A percentile compares a stretch with the other conserved stretches of the same genome.
phyloP scores from a whole-genome alignment of 345 rosid species.

The Gossypium sturtianum region DNA sequence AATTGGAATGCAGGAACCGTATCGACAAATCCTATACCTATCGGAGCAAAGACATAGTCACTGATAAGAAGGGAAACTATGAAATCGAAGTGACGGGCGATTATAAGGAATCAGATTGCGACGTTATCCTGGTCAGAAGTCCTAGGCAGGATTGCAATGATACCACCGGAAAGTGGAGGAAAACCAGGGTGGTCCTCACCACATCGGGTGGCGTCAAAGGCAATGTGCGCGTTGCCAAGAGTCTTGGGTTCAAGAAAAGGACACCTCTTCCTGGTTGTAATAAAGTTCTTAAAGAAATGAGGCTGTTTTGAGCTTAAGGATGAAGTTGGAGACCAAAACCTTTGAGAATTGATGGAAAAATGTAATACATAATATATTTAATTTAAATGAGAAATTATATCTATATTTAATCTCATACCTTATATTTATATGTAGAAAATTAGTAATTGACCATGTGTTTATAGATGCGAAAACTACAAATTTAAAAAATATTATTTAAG shows the following conservation, averaged over 20 bases:
- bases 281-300: constrained; percentile 17
- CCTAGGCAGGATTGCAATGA: constrained; percentile 19
- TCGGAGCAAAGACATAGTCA: not conserved
- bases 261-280: constrained; percentile 15
- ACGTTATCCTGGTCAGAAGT: constrained; percentile 14
- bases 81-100: constrained; percentile 19
- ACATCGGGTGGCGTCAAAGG: constrained; percentile 2
- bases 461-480: too few relatives aligned
- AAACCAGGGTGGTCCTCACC: constrained; percentile 20
- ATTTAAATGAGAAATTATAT: too few relatives aligned
- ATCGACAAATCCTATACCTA: not conserved
- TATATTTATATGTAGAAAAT: too few relatives aligned
- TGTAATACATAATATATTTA: not conserved
- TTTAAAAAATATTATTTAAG: too few relatives aligned
- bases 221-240: constrained; percentile 16
- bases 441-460: too few relatives aligned
- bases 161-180: not conserved
- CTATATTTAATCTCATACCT: too few relatives aligned
- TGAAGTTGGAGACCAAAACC: not conserved
- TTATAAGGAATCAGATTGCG: constrained; percentile 30
- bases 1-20: not conserved
- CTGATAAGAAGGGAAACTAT: constrained; percentile 22
- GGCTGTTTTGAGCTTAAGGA: not conserved
- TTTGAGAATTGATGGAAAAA: not conserved
- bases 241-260: constrained; percentile 26